These are phyloP conservation scores for Exophiala dermatitidis DNA, from an alignment of 2,329 filamentous ascomycete species.

Conservation along the genomic window DNA sequence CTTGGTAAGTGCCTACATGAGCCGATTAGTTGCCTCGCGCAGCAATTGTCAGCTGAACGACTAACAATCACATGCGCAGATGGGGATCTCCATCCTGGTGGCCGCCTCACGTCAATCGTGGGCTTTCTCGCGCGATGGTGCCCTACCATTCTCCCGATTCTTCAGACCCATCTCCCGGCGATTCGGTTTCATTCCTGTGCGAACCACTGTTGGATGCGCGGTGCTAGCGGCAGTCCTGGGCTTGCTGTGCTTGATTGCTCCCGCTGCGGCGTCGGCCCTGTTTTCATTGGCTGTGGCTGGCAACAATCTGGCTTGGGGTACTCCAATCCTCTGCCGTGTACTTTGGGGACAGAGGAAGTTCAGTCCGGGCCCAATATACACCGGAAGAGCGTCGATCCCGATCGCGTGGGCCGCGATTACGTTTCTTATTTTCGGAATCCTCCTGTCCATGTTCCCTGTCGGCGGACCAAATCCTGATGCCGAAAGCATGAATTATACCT, in stretches of 20 bases:
- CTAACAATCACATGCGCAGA: slow-evolving; percentile 11
- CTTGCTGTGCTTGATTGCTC: slow-evolving; percentile 52
- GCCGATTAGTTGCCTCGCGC: background rate
- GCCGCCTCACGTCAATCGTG: slow-evolving; percentile 55
- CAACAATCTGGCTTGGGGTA: slow-evolving; percentile 55
- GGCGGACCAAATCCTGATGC: slow-evolving; percentile 48
- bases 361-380: slow-evolving; percentile 54
- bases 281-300: slow-evolving; percentile 55
- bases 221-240: slow-evolving; percentile 48
- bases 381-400: slow-evolving; percentile 46
- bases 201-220: slow-evolving; percentile 50
- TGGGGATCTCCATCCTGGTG: slow-evolving; percentile 37
- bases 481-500: slow-evolving; percentile 56
- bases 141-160: slow-evolving; percentile 53
- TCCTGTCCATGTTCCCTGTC: slow-evolving; percentile 53
- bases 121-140: slow-evolving; percentile 58
- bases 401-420: slow-evolving; percentile 49
- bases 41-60: background rate
- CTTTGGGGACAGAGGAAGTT: slow-evolving; percentile 54
- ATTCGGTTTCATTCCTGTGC: slow-evolving; percentile 52
- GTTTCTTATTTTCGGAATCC: slow-evolving; percentile 51
- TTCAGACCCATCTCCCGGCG: slow-evolving; percentile 50
- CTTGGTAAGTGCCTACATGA: slow-evolving; percentile 44
- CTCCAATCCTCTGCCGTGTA: slow-evolving; percentile 52
- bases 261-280: slow-evolving; percentile 51